phyloP scores from a whole-genome alignment of 1,284 basidiomycete genomes.

The Ustilago esculenta region DNA sequence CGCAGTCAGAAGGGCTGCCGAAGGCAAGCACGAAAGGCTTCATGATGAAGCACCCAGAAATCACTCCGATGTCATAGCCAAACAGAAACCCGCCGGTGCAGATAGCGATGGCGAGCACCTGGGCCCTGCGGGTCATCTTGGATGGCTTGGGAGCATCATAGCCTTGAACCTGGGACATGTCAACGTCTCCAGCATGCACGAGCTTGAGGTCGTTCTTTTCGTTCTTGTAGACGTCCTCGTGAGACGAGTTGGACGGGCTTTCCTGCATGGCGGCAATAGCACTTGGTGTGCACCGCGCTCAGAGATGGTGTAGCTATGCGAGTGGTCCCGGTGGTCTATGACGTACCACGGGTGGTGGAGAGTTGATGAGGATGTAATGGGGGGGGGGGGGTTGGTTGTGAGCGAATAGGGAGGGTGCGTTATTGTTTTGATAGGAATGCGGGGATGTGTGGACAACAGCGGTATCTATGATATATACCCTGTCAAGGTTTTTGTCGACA shows the following conservation, averaged over 20 bases:
- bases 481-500: background rate
- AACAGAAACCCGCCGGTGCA: slow-evolving; percentile 52
- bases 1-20: slow-evolving; percentile 29
- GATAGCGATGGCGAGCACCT: slow-evolving; percentile 45
- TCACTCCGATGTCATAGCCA: slow-evolving; percentile 54
- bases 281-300: slow-evolving; percentile 1
- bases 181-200: slow-evolving; percentile 32
- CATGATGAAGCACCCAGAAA: slow-evolving; percentile 55
- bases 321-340: too few species aligned
- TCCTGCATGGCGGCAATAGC: slow-evolving; percentile 10
- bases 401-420: too few species aligned
- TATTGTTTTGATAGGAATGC: too few species aligned
- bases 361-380: too few species aligned
- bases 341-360: too few species aligned
- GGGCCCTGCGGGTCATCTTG: slow-evolving; percentile 41
- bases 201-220: slow-evolving; percentile 41
- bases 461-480: slow-evolving; percentile 3
- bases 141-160: slow-evolving; percentile 46
- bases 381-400: too few species aligned
- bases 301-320: too few species aligned
- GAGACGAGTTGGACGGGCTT: slow-evolving; percentile 30
- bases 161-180: slow-evolving; percentile 28
- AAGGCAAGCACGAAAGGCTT: slow-evolving; percentile 46
- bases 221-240: slow-evolving; percentile 40
- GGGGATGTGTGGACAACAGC: background rate